Conservation (phyloP, 2,329 filamentous ascomycete genomes). For the Exophiala calicioides region DNA sequence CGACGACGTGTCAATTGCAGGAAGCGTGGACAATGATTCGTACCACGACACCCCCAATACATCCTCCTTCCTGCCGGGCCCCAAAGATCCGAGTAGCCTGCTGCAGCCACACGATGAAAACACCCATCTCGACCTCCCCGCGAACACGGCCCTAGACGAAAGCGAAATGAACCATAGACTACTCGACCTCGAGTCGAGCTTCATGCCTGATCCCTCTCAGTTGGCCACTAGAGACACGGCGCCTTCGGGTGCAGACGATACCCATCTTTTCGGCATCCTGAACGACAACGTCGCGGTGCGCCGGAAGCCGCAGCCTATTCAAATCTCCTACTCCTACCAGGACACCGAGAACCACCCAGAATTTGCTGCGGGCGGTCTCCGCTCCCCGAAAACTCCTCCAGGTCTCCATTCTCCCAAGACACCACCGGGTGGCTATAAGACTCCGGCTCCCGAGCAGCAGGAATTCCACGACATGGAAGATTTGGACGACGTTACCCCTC, state of each 20-base stretch:
- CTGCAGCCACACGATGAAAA: slow-evolving; percentile 24
- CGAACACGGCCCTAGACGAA: slow-evolving; percentile 52
- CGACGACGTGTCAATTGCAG: slow-evolving; percentile 24
- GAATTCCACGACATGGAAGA: slow-evolving; percentile 25
- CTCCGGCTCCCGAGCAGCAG: slow-evolving; percentile 31
- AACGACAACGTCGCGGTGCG: slow-evolving; percentile 30
- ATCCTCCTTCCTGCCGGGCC: slow-evolving; percentile 21
- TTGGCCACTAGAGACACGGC: slow-evolving; percentile 35
- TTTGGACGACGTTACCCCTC: slow-evolving; percentile 25
- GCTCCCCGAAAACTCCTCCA: neutral
- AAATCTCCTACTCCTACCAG: slow-evolving; percentile 13
- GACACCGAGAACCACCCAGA: slow-evolving; percentile 14
- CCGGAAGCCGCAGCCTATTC: slow-evolving; percentile 24
- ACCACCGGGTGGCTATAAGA: slow-evolving; percentile 34
- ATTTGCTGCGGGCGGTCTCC: too few species aligned
- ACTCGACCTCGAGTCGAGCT: slow-evolving; percentile 65
- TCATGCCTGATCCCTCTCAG: slow-evolving; percentile 57
- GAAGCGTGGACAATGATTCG: slow-evolving; percentile 22
- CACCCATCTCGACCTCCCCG: slow-evolving; percentile 15
- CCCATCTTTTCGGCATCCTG: slow-evolving; percentile 44
- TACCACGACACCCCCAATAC: slow-evolving; percentile 13
- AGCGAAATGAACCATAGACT: slow-evolving; percentile 60
- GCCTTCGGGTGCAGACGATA: slow-evolving; percentile 43
- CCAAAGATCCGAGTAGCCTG: slow-evolving; percentile 28
- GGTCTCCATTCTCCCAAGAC: slow-evolving; percentile 29